Percentiles rank a stretch among this genome's conserved stretches.
These are phyloP conservation scores for Chamaecrista fasciculata DNA, from an alignment of 306 rosid species.

Conservation along the genomic window DNA sequence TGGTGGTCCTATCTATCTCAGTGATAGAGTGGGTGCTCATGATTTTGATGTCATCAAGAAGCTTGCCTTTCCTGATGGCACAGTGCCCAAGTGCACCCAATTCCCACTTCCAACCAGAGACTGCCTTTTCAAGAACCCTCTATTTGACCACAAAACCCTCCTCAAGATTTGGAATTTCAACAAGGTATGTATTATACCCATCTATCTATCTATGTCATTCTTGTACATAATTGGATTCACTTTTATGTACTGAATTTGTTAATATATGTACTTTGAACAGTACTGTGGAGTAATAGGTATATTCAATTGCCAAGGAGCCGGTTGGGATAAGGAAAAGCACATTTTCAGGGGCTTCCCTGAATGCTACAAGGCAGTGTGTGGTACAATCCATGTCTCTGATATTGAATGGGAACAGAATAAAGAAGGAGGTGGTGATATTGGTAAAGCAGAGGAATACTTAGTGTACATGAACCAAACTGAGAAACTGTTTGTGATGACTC, in stretches of 20 bases:
- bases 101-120: conserved; percentile 92
- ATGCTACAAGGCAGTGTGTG: conserved; percentile 57
- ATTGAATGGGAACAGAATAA: conserved; percentile 80
- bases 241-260: neutral
- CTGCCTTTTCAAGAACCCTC: conserved; percentile 77
- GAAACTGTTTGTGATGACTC: conserved; percentile 46
- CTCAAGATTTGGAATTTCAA: conserved; percentile 92
- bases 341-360: conserved; percentile 63
- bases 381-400: conserved; percentile 60
- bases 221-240: too few species aligned
- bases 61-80: conserved; percentile 82
- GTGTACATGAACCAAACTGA: conserved; percentile 55
- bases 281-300: conserved; percentile 86
- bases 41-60: conserved; percentile 71
- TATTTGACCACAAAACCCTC: conserved; percentile 62
- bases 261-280: conserved; percentile 40
- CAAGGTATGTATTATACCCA: conserved; percentile 46
- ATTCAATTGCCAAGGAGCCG: conserved; percentile 91
- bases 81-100: conserved; percentile 68
- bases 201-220: too few species aligned
- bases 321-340: conserved; percentile 74
- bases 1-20: conserved; percentile 82
- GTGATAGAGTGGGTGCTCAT: conserved; percentile 75
- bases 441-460: conserved; percentile 56
- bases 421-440: conserved; percentile 52